Evolutionary conservation across 148 eudicot genomes (phyloP).

Genomic region (Amaranthus palmeri): DNA sequence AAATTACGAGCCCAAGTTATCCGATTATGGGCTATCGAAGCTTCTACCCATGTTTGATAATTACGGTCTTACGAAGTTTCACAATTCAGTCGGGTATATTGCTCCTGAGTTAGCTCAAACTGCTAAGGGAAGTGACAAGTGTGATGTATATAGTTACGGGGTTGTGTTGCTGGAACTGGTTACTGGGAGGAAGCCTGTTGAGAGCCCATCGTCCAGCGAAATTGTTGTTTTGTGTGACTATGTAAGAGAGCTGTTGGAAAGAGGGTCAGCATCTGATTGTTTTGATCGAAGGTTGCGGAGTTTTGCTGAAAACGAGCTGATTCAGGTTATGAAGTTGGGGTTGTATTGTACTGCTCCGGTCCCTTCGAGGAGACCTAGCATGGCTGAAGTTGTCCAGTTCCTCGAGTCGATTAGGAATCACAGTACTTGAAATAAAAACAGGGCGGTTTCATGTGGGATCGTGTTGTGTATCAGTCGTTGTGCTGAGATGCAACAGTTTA

Average conservation of each 20-base stretch:
- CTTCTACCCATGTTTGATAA: constrained; percentile 68
- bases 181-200: constrained; percentile 92
- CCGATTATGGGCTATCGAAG: constrained; percentile 77
- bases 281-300: constrained; percentile 77
- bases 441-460: background rate
- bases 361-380: constrained; percentile 81
- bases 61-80: constrained; percentile 52
- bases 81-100: constrained; percentile 82
- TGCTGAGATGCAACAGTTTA: constrained; percentile 15
- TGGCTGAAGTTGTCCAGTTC: constrained; percentile 88
- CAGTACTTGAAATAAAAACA: constrained; percentile 13
- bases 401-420: constrained; percentile 70
- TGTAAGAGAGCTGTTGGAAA: constrained; percentile 63
- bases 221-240: constrained; percentile 78
- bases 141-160: constrained; percentile 89
- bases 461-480: constrained; percentile 9
- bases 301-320: constrained; percentile 65
- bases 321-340: constrained; percentile 90
- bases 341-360: constrained; percentile 69
- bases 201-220: constrained; percentile 57
- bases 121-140: constrained; percentile 61
- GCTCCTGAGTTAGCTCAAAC: constrained; percentile 90
- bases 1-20: constrained; percentile 60
- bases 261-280: constrained; percentile 64
- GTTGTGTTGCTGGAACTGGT: constrained; percentile 81